Conservation (phyloP, 257 asterid species). For the Gardenia jasminoides region DNA sequence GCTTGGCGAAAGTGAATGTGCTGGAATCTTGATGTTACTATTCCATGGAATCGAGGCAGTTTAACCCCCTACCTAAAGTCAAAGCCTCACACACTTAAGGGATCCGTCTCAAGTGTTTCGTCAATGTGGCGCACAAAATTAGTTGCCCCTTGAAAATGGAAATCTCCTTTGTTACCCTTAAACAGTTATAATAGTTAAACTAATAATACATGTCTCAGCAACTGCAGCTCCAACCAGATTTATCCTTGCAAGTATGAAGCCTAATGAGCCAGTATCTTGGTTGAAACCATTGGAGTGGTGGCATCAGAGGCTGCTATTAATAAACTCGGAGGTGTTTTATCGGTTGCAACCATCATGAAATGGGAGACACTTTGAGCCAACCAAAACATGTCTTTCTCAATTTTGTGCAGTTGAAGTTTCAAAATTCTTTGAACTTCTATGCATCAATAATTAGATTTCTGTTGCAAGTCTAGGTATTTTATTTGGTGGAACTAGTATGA, state of each 20-base stretch:
- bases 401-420: too few relatives aligned
- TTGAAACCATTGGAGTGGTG: not conserved
- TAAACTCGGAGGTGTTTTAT: too few relatives aligned
- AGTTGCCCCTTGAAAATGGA: not conserved
- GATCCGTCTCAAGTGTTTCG: not conserved
- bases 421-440: too few relatives aligned
- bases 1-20: not conserved
- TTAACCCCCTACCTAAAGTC: not conserved
- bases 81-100: not conserved
- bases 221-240: not conserved
- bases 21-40: not conserved
- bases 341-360: too few relatives aligned
- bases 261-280: not conserved
- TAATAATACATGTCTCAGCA: not conserved
- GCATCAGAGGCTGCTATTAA: not conserved
- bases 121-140: not conserved
- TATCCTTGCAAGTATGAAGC: not conserved
- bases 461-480: too few relatives aligned
- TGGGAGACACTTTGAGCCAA: too few relatives aligned
- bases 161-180: not conserved
- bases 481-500: too few relatives aligned
- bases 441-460: too few relatives aligned
- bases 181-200: not conserved
- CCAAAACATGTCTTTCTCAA: too few relatives aligned
- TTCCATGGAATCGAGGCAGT: not conserved